Base-by-base conservation (phyloP, 805 yeast genomes). In the Dipodascus geniculatus region DNA sequence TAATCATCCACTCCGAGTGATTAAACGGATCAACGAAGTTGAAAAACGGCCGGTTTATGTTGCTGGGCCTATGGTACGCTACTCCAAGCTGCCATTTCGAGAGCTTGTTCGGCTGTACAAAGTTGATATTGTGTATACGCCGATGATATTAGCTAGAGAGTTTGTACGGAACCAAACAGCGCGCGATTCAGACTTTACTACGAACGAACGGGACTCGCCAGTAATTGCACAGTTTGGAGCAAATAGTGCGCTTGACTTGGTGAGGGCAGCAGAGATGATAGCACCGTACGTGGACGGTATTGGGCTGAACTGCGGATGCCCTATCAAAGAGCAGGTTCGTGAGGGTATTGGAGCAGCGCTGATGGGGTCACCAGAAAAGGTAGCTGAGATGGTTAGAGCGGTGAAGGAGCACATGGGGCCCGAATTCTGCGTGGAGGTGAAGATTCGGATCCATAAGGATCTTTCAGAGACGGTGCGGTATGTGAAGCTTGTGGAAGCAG, bases 281-380 rank as follows among this genome's bases (percentile, higher is more conserved):
- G 79, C 79, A 55, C 96, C 96, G 0, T 87, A 80, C 64, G 90
- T 87, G 49, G 97, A 91, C 68, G 99, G 95, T 0, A 81, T 93
- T 47, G 97, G 98, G 0, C 75, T 93, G 55, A 93, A 93, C 72
- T 93, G 98, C 68, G 99, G 99, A 0, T 93, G 99, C 70, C 99
- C 99, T 1, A 89, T 93, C 51, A 85, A 83, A 57, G 98, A 91
- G 58, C 98, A 93, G 67, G 86, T 87, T 14, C 75, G 96, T 48
- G 96, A 89, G 66, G 99, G 98, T 22, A 90, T 93, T 16, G 99
- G 99, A 2, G 96, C 97, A 1, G 97, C 97, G 0, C 74, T 93
- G 54, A 90, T 93, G 87, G 74, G 82, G 23, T 82, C 86, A 57
- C 85, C 90, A 1, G 89, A 87, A 38, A 71, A 82, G 51, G 93